Conservation (phyloP, 23 red algal genomes). For the Gracilaria vermiculophylla region DNA sequence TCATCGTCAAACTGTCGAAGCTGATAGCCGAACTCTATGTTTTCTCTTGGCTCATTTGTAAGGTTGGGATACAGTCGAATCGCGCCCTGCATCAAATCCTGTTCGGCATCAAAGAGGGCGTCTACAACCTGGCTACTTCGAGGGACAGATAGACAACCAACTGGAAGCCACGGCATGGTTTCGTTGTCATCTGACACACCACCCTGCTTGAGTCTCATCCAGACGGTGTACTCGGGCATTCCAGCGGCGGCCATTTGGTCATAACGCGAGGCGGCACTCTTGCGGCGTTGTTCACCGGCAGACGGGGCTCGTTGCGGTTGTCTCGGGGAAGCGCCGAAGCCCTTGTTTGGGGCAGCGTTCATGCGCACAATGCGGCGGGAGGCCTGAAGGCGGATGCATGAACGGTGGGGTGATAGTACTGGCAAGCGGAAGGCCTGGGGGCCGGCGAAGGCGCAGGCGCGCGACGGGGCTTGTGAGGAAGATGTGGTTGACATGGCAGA, state of each 20-base stretch:
- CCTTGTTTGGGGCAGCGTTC: conserved; percentile 31
- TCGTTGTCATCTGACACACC: conserved; percentile 37
- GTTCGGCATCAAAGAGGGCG: conserved; percentile 71
- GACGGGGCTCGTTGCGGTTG: conserved; percentile 45
- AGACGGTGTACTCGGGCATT: conserved; percentile 81
- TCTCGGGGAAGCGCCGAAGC: conserved; percentile 29
- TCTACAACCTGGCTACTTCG: conserved; percentile 59
- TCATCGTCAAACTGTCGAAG: conserved; percentile 81
- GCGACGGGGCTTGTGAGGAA: background rate
- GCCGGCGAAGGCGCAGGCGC: background rate
- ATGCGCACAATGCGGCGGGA: background rate
- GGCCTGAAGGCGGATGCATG: background rate
- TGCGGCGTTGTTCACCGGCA: conserved; percentile 30
- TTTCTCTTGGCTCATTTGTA: conserved; percentile 54
- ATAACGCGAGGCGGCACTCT: conserved; percentile 61
- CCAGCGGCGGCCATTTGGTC: conserved; percentile 75
- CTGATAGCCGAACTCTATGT: conserved; percentile 76
- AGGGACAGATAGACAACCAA: conserved; percentile 68
- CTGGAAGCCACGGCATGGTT: conserved; percentile 71
- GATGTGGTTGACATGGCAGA: background rate
- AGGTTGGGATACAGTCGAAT: conserved; percentile 77
- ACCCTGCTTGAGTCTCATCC: conserved; percentile 65
- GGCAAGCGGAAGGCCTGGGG: background rate
- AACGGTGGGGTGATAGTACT: background rate
- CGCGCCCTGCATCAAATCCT: conserved; percentile 71